A percentile compares a stretch with the other conserved stretches of the same genome.
phyloP scores from a whole-genome alignment of 805 yeast genomes.

The Metschnikowia drakensbergensis region DNA sequence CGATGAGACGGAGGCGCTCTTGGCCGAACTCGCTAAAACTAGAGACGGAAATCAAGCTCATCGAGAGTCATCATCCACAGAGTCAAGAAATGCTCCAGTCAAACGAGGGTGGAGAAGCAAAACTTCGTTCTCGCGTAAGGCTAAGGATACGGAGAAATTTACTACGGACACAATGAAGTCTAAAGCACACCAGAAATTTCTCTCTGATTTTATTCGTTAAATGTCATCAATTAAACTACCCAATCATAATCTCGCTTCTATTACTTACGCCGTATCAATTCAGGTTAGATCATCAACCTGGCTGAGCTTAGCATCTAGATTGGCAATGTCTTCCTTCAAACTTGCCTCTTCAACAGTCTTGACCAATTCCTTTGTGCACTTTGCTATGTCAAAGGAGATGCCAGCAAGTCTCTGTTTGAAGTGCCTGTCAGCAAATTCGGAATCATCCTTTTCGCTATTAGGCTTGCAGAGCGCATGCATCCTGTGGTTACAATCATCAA shows the following conservation, averaged over 20 bases:
- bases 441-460: slow-evolving; percentile 41
- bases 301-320: slow-evolving; percentile 63
- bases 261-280: neutral
- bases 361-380: slow-evolving; percentile 92
- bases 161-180: slow-evolving; percentile 35
- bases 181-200: slow-evolving; percentile 32
- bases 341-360: slow-evolving; percentile 95
- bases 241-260: neutral
- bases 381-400: slow-evolving; percentile 92
- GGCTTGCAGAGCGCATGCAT: slow-evolving; percentile 67
- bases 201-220: slow-evolving; percentile 21
- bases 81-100: neutral
- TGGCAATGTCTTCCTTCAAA: slow-evolving; percentile 78
- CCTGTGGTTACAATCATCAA: slow-evolving; percentile 80
- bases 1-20: slow-evolving; percentile 17
- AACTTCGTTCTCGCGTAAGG: slow-evolving; percentile 1
- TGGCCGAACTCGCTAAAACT: slow-evolving; percentile 20
- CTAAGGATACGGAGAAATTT: slow-evolving; percentile 11
- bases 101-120: slow-evolving; percentile 5
- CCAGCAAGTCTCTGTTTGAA: slow-evolving; percentile 94
- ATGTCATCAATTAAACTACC: neutral
- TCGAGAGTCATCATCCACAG: neutral
- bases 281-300: slow-evolving; percentile 28
- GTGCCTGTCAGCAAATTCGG: slow-evolving; percentile 77
- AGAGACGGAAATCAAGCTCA: slow-evolving; percentile 9